Base-by-base conservation (phyloP, 78 protist genomes). In the Trichosphaerium sp. region DNA sequence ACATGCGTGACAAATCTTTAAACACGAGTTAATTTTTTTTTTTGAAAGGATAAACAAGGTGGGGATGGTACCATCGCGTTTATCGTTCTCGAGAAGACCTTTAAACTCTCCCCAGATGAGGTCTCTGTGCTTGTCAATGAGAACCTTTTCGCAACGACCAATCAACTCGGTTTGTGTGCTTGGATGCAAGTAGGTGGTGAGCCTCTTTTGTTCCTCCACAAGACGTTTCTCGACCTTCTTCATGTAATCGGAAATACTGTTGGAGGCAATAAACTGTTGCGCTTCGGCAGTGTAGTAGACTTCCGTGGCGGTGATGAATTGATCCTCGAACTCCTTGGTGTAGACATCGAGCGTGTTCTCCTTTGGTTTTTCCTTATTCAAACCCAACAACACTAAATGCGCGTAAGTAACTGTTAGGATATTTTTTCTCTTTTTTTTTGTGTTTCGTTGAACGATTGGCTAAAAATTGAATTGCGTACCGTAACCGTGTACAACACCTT, bases 221-320 rank as follows among this genome's bases (percentile, higher is more conserved):
- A 85, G 44, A n/a, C 91, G 57, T 44, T 40, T 42, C 66, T 82
- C 88, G 28, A 77, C 81, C 52, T 83, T 83, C 47, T 74, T 83
- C 89, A 83, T 83, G 55, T 83, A 83, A 23, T 83, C 89, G 52
- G 80, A 64, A 15, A 79, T 71, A 29, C 67, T 64, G 73, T 83
- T 79, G 28, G 60, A 64, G n/a, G 80, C 70, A 38, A 83, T 69
- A 43, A 83, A 79, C 52, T 57, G 57, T 15, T 41, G 47, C 4
- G 85, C 67, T 48, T 83, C 89, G 35, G 51, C 55, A n/a, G 68
- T 48, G 56, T 83, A 83, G 63, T 74, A 83, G 26, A 32, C 57
- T 25, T 83, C 89, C 4, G 89, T 82, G 38, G 80, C 76, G 10
- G 69, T n/a, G 23, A 80, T 31, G 57, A 81, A 83, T 21, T 43